These are phyloP conservation scores for Noccaea caerulescens DNA, from an alignment of 345 rosid species.

Conservation along the genomic window DNA sequence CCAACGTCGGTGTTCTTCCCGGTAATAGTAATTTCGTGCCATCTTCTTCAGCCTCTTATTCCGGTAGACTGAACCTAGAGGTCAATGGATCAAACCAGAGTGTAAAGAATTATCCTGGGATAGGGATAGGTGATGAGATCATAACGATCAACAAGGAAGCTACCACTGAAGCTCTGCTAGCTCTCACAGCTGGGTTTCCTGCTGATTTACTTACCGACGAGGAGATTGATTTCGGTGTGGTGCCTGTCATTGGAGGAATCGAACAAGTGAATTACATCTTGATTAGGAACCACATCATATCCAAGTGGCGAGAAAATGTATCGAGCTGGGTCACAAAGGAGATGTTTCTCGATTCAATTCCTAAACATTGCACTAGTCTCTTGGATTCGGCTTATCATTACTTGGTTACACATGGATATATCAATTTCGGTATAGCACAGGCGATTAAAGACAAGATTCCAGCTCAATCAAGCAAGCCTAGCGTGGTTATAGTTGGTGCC, in stretches of 20 bases:
- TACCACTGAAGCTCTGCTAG: constrained; percentile 83
- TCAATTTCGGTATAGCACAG: constrained; percentile 85
- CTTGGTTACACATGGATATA: constrained; percentile 74
- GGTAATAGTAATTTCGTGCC: constrained; percentile 35
- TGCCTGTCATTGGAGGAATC: constrained; percentile 79
- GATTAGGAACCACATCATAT: constrained; percentile 82
- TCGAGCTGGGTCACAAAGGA: constrained; percentile 78
- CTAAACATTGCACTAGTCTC: constrained; percentile 66
- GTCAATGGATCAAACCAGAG: constrained; percentile 23
- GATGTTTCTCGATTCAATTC: constrained; percentile 66
- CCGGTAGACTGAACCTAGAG: constrained; percentile 29
- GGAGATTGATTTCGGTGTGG: constrained; percentile 83
- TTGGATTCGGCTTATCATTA: constrained; percentile 83
- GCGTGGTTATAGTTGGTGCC: constrained; percentile 80
- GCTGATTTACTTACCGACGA: constrained; percentile 91
- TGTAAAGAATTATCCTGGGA: constrained; percentile 40
- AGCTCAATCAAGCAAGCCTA: constrained; percentile 54
- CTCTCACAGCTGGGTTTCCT: constrained; percentile 91
- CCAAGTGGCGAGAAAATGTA: constrained; percentile 83
- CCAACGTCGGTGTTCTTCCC: constrained; percentile 27
- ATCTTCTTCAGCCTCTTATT: constrained; percentile 36
- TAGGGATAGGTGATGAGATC: constrained; percentile 74
- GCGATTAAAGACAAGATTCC: constrained; percentile 73
- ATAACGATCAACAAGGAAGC: constrained; percentile 91
- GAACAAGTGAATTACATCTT: constrained; percentile 97